Base-by-base conservation (phyloP, 2,329 filamentous ascomycete genomes). In the Scopulariopsis brevicaulis region DNA sequence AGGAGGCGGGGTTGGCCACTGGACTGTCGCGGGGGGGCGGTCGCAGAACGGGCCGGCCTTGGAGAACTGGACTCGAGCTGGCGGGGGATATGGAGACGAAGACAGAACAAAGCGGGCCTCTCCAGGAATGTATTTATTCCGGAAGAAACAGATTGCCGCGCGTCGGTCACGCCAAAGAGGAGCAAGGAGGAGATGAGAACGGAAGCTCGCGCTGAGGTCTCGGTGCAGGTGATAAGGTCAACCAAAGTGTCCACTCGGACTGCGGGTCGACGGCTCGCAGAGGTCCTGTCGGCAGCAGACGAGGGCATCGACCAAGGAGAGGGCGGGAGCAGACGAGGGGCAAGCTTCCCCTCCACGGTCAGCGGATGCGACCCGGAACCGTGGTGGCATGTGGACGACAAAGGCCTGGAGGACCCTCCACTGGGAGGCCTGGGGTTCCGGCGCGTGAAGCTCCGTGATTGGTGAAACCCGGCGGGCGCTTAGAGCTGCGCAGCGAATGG, bases 21-120 rank as follows among this genome's bases (percentile, higher is more conserved):
- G 2, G 53, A 54, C 18, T 54, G 32, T 53, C 28, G 34, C 53
- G 22, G 37, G 22, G 20, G 37, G 56, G 48, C 24, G 56, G 56
- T 58, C 56, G 56, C 56, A 58, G 56, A 58, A 58, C 52, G 51
- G 56, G 56, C 51, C 56, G 35, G 34, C 35, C 24, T 53, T 25
- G 20, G 46, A 20, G 20, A 50, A 11, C 46, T 50, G 55, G 8
- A n/a, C 4, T 20, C 28, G 32, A 35, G 28, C 28, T 46, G 40
- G 34, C 7, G 40, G 32, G 24, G 22, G 24, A 40, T 32, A 40
- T 40, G 37, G n/a, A n/a, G n/a, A n/a, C 20, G 35, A 43, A 32
- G n/a, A 40, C 5, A 20, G 37, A 12, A 50, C 32, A 51, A 7
- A 37, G 55, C 25, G 11, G 43, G 46, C 46, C 22, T 50, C 24